These are phyloP conservation scores for Solanum chacoense DNA, from an alignment of 305 asterid species.

Conservation along the genomic window DNA sequence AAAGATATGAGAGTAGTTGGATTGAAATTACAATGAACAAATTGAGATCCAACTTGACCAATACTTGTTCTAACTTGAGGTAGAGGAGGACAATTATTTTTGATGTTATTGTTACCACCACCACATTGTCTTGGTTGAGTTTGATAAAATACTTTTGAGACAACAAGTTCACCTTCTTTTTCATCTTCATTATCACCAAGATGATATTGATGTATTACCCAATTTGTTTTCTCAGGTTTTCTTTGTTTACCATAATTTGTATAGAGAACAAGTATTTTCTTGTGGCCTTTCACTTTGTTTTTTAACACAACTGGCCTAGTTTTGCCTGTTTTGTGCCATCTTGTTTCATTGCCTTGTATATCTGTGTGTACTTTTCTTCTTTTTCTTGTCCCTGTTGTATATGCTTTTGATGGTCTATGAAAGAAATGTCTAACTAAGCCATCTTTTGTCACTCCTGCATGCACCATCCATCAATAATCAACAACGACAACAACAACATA, in stretches of 20 bases:
- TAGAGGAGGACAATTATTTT: slow-evolving; percentile 10
- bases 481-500: background rate
- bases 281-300: slow-evolving; percentile 30
- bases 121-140: slow-evolving; percentile 39
- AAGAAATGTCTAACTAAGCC: slow-evolving; percentile 85
- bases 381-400: slow-evolving; percentile 86
- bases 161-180: slow-evolving; percentile 34
- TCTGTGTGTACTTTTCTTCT: slow-evolving; percentile 79
- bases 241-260: slow-evolving; percentile 34
- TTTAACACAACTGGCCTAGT: slow-evolving; percentile 26
- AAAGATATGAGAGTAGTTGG: slow-evolving; percentile 24
- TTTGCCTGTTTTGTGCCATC: slow-evolving; percentile 42
- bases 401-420: slow-evolving; percentile 88
- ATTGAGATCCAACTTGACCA: background rate
- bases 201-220: slow-evolving; percentile 44
- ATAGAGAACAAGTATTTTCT: slow-evolving; percentile 38
- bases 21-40: slow-evolving; percentile 10
- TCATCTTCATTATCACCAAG: slow-evolving; percentile 38
- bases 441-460: slow-evolving; percentile 64
- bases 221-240: slow-evolving; percentile 37
- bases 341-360: slow-evolving; percentile 62
- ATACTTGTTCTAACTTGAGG: slow-evolving; percentile 5
- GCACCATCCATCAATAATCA: background rate
- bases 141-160: slow-evolving; percentile 34
- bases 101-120: background rate